phyloP scores from a whole-genome alignment of 1,284 basidiomycete species.

The Puccinia sorghi region DNA sequence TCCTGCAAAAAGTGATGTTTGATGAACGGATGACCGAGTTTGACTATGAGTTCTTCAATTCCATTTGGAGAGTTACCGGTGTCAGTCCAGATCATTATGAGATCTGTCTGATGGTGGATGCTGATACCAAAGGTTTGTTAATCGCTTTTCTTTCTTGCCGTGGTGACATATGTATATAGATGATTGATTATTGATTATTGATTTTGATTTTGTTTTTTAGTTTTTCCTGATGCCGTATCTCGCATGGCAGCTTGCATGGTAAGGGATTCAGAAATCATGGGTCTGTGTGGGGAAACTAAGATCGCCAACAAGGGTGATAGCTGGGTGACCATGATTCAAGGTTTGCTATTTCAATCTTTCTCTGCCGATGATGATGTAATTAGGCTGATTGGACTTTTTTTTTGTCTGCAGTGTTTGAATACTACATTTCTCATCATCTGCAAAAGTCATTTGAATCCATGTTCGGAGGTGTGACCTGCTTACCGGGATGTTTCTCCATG shows the following conservation, averaged over 20 bases:
- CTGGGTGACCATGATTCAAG: constrained; percentile 62
- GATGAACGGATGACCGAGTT: constrained; percentile 62
- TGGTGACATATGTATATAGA: too few relatives aligned
- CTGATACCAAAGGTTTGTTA: constrained; percentile 65
- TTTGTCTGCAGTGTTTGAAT: constrained; percentile 72
- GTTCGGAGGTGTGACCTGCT: constrained; percentile 61
- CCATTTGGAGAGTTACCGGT: constrained; percentile 61
- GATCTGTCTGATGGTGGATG: constrained; percentile 61
- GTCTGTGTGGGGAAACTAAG: constrained; percentile 62
- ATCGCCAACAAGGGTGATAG: constrained; percentile 62
- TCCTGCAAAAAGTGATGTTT: constrained; percentile 62
- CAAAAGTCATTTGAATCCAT: constrained; percentile 63
- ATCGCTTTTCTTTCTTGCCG: neutral
- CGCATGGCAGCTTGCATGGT: constrained; percentile 62
- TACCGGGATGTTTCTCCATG: constrained; percentile 61
- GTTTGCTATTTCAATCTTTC: constrained; percentile 49
- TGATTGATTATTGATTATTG: too few relatives aligned
- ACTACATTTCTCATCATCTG: constrained; percentile 98
- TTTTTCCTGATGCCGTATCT: constrained; percentile 61
- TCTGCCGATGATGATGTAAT: neutral
- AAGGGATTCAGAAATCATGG: constrained; percentile 62
- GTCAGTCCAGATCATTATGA: constrained; percentile 61
- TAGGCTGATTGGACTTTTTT: neutral
- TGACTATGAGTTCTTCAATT: constrained; percentile 62
- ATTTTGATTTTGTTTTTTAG: constrained; percentile 42